These are phyloP conservation scores for Cryptosporidium felis DNA, from an alignment of 169 alveolate genomes.

Conservation along the genomic window DNA sequence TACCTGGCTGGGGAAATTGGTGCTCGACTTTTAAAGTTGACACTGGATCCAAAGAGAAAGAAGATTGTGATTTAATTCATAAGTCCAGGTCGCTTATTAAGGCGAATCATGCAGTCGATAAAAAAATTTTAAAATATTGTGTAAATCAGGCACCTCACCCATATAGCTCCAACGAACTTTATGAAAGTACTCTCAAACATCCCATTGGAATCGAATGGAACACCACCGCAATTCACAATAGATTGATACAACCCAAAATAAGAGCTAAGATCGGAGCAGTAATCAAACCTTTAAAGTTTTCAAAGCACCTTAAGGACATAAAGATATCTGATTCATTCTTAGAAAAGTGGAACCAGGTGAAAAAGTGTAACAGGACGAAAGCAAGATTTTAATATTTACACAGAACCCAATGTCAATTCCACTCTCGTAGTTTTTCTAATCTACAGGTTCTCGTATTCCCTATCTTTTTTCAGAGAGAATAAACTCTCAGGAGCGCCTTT, in stretches of 20 bases:
- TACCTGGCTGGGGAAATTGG: conserved; percentile 71
- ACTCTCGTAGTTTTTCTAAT: neutral
- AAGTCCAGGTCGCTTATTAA: conserved; percentile 4
- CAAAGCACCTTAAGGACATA: conserved; percentile 70
- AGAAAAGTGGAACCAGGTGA: conserved; percentile 40
- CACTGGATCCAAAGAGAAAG: too few species aligned
- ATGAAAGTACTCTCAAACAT: conserved; percentile 74
- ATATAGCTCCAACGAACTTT: conserved; percentile 71
- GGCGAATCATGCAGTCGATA: conserved; percentile 58
- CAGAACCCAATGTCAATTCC: neutral
- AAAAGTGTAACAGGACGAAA: conserved; percentile 56
- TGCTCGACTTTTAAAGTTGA: conserved; percentile 8
- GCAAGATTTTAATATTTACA: conserved; percentile 59
- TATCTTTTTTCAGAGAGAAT: conserved; percentile 28
- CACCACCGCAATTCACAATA: conserved; percentile 80
- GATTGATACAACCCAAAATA: conserved; percentile 86
- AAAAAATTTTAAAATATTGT: conserved; percentile 71
- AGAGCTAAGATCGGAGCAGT: conserved; percentile 82
- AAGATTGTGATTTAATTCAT: too few species aligned
- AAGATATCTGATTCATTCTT: conserved; percentile 51
- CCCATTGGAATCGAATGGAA: conserved; percentile 86
- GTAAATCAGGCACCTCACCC: conserved; percentile 74
- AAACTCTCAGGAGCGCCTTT: conserved; percentile 11
- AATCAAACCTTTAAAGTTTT: conserved; percentile 77
- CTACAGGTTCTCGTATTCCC: neutral